Evolutionary conservation across 441 rosid genomes (phyloP), one percentile per base, ranked within the genome.

Genomic region (Pelargonium cotyledonis): DNA sequence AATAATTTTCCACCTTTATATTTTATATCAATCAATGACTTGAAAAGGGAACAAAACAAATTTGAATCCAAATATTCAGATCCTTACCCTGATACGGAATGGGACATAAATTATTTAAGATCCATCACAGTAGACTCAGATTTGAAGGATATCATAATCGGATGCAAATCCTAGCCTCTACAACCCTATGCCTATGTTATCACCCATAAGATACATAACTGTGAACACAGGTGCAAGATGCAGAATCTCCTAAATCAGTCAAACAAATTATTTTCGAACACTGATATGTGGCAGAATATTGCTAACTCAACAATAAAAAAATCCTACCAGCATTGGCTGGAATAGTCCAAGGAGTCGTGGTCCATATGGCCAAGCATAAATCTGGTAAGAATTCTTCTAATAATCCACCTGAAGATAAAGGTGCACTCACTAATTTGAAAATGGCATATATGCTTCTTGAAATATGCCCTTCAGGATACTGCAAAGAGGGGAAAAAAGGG

Each of bases 271-370:
- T 11, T 64, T 64, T 35, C 41, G 5, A n/a, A 40, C 29, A 64
- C 21, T 64, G n/a, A 31, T 8, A 64, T 2, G n/a, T 63, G 10
- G 44, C 9, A 64, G 38, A 64, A 40, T 11, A 35, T 31, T n/a
- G 46, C 46, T n/a, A 64, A 64, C 38, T 44, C 14, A 62, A 68
- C 38, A 19, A 61, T 72, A 65, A 68, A 31, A 62, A 65, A 60
- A 31, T 73, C 80, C 70, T 74, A 89, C 99, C 99, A 58, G 97
- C 97, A 80, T 95, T 95, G 75, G 97, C 99, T 66, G 96, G 99
- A 78, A 92, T 68, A 6, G 97, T 95, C 99, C 97, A 95, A 1
- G 99, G 99, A 70, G 99, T 91, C 70, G 99, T 95, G 65, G 99
- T 95, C 99, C 99, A 95, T 72, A 90, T 83, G 66, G 96, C 96